Conservation (phyloP, 441 rosid species). For the Adansonia madagascariensis region DNA sequence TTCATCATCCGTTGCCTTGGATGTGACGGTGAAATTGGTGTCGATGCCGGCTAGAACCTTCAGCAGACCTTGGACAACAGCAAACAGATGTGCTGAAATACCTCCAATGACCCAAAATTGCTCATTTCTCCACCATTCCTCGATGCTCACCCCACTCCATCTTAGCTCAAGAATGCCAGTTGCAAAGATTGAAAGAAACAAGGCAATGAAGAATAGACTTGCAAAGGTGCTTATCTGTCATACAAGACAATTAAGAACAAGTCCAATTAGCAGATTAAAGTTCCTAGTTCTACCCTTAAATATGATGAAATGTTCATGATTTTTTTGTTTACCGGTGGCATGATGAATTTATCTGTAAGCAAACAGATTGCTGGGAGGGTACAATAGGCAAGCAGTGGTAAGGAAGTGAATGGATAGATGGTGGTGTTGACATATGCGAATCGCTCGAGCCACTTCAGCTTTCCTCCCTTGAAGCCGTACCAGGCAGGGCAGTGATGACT, state of each 20-base stretch:
- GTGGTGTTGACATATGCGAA: conserved; percentile 87
- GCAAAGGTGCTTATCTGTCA: conserved; percentile 87
- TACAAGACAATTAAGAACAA: conserved; percentile 10
- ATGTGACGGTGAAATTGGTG: conserved; percentile 93
- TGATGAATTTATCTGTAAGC: conserved; percentile 92
- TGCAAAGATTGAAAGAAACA: conserved; percentile 78
- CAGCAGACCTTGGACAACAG: conserved; percentile 81
- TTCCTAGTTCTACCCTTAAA: neutral
- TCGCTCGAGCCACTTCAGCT: conserved; percentile 88
- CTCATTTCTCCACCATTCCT: conserved; percentile 99
- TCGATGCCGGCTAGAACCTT: conserved; percentile 90
- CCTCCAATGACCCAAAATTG: conserved; percentile 99
- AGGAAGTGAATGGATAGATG: conserved; percentile 88
- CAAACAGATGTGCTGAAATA: conserved; percentile 90
- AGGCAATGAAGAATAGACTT: conserved; percentile 81
- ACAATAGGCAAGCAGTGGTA: conserved; percentile 90
- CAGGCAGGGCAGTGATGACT: conserved; percentile 84
- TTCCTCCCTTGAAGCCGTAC: conserved; percentile 87
- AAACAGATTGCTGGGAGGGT: conserved; percentile 85
- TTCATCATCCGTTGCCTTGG: conserved; percentile 81
- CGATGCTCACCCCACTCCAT: conserved; percentile 99
- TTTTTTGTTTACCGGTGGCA: conserved; percentile 68
- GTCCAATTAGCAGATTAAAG: neutral
- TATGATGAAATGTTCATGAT: neutral
- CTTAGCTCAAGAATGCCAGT: conserved; percentile 87